These are phyloP conservation scores for Ilyonectria robusta DNA, from an alignment of 2,329 filamentous ascomycete species.

Conservation along the genomic window DNA sequence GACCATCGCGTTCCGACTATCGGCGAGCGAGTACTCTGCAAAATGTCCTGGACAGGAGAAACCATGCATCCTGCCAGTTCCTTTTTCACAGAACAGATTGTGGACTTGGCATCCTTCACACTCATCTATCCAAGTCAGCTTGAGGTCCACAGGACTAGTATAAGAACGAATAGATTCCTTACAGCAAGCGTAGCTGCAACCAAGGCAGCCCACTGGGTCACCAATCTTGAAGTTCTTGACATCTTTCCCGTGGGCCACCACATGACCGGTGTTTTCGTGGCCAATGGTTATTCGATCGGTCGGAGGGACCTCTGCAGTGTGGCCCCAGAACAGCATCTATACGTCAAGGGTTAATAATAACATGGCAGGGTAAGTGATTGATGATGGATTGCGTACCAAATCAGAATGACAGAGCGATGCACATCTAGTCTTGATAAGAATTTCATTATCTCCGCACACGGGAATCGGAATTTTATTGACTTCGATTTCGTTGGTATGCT, in stretches of 20 bases:
- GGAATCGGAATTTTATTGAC: conserved; percentile 35
- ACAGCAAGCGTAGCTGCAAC: conserved; percentile 22
- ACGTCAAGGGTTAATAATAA: no score
- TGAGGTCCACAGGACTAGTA: no score
- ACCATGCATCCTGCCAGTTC: conserved; percentile 41
- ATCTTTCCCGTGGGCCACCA: conserved; percentile 69
- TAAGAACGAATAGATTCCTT: not conserved
- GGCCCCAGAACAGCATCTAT: conserved; percentile 38
- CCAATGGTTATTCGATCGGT: conserved; percentile 52
- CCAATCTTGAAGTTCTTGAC: conserved; percentile 16
- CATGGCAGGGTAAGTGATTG: no score
- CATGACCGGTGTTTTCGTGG: conserved; percentile 76
- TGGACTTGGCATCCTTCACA: conserved; percentile 20
- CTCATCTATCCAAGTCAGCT: not conserved
- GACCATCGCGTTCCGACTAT: conserved; percentile 44
- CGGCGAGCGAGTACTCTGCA: conserved; percentile 40
- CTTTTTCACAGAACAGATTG: conserved; percentile 37
- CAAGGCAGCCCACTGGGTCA: conserved; percentile 16
- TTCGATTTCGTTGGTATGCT: conserved; percentile 30
- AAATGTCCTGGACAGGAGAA: conserved; percentile 42
- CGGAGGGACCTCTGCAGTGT: conserved; percentile 37
- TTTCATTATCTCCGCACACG: conserved; percentile 24
- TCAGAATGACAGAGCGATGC: conserved; percentile 14
- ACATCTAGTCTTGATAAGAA: conserved; percentile 32
- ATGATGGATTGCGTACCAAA: not conserved